Base-by-base conservation (phyloP, 768 basidiomycete genomes). In the Mycena amicta region DNA sequence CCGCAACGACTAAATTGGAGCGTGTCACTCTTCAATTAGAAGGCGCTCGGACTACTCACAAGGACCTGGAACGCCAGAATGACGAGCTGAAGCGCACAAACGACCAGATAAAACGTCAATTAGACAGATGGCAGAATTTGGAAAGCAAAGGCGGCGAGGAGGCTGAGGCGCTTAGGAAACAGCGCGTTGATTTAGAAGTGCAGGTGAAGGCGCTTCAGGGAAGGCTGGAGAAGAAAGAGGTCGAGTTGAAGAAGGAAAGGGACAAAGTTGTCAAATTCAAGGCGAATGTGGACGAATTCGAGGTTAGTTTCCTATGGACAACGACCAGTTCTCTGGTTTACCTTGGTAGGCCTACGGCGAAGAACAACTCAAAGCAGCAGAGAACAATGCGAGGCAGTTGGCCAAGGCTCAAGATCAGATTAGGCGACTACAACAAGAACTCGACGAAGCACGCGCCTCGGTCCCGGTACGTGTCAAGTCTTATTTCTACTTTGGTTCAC, bases 121-220 rank as follows among this genome's bases (percentile, higher is more conserved):
- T 92, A 8, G 81, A 82, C 40, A 83, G 86, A 66, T 90, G 88
- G 88, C 79, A 88, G 65, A 79, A 70, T 26, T 70, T 90, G 18
- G 90, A 91, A 65, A 84, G 75, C 26, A 85, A 83, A 49, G 88
- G 84, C 47, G 84, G 80, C 12, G 81, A 75, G 18, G 85, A 88
- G 29, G 75, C 80, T 8, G 88, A 87, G 52, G 69, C 72, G 5
- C 71, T 80, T 52, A 78, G 84, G 40, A 86, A 84, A 66, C 74
- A 77, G 55, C 81, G 82, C 11, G 72, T 79, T 11, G 81, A 85
- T 29, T 74, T 90, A 12, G 86, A 91, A 56, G 71, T 81, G 2
- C 73, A 83, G 55, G 73, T 85, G 16, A 74, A 75, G 54, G 80
- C 83, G 37, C 70, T 86, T 6, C 77, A 80, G 62, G 67, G 70